Percentiles rank a stretch among this genome's conserved stretches.
Evolutionary conservation across 768 basidiomycete species (phyloP).

Genomic region (Termitomyces sp.): DNA sequence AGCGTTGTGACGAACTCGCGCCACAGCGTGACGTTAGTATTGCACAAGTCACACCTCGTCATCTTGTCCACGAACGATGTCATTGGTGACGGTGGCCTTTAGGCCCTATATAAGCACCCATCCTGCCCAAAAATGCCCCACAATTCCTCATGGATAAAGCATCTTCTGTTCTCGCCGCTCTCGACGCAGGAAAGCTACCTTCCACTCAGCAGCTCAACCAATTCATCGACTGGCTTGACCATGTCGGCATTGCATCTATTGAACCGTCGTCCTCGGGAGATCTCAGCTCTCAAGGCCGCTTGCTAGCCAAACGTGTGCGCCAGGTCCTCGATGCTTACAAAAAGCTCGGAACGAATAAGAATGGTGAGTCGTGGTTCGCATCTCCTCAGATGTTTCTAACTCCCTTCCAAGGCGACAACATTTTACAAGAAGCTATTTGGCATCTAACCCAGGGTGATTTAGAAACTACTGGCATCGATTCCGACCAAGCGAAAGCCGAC

Average conservation of each 20-base stretch:
- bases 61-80: conserved; percentile 3
- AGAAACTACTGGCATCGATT: conserved; percentile 28
- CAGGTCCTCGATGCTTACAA: conserved; percentile 60
- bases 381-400: background rate
- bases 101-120: background rate
- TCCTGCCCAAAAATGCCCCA: background rate
- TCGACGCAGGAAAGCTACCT: conserved; percentile 72
- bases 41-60: background rate
- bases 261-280: conserved; percentile 36
- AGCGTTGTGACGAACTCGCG: background rate
- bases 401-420: conserved; percentile 50
- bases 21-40: background rate
- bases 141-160: conserved; percentile 55
- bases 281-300: conserved; percentile 55
- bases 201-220: conserved; percentile 53
- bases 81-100: conserved; percentile 13
- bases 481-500: conserved; percentile 49
- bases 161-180: conserved; percentile 61
- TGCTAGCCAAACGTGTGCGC: conserved; percentile 49
- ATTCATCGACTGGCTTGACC: conserved; percentile 55
- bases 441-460: conserved; percentile 59
- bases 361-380: conserved; percentile 36
- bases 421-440: conserved; percentile 66
- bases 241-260: conserved; percentile 45
- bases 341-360: conserved; percentile 51